Evolutionary conservation across 345 rosid species (phyloP).

Genomic region (Citrus australasica): DNA sequence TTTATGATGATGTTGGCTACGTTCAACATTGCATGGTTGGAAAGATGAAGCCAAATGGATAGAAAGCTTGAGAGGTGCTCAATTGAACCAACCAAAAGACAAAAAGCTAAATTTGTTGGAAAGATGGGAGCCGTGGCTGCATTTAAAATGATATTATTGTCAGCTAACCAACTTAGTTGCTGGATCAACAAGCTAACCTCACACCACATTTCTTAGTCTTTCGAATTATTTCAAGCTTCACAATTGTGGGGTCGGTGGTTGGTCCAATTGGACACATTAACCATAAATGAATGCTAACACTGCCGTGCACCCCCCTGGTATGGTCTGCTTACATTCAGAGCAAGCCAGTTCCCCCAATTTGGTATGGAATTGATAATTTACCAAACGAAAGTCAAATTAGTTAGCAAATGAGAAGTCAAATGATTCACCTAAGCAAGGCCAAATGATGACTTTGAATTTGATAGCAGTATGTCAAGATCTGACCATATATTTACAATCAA

Average conservation of each 20-base stretch:
- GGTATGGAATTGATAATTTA: too few species aligned
- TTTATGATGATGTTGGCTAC: not conserved
- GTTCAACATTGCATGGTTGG: not conserved
- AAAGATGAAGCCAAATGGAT: not conserved
- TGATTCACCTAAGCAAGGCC: not conserved
- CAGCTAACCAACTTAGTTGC: not conserved
- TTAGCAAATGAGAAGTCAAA: not conserved
- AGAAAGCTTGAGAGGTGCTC: not conserved
- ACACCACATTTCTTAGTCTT: not conserved
- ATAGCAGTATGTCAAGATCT: too few species aligned
- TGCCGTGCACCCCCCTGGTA: not conserved
- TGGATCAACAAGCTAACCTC: not conserved
- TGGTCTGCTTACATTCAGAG: too few species aligned
- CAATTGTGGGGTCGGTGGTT: not conserved
- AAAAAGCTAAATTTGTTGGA: not conserved
- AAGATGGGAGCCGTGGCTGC: too few species aligned
- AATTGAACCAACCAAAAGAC: not conserved
- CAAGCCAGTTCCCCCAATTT: too few species aligned
- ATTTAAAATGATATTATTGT: not conserved
- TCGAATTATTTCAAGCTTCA: not conserved
- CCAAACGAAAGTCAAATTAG: not conserved
- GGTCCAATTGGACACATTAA: not conserved
- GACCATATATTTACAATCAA: conserved; percentile 28
- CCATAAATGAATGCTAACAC: not conserved
- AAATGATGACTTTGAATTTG: too few species aligned